Base-by-base conservation (phyloP, 345 rosid species). In the Streptanthus diversifolius region DNA sequence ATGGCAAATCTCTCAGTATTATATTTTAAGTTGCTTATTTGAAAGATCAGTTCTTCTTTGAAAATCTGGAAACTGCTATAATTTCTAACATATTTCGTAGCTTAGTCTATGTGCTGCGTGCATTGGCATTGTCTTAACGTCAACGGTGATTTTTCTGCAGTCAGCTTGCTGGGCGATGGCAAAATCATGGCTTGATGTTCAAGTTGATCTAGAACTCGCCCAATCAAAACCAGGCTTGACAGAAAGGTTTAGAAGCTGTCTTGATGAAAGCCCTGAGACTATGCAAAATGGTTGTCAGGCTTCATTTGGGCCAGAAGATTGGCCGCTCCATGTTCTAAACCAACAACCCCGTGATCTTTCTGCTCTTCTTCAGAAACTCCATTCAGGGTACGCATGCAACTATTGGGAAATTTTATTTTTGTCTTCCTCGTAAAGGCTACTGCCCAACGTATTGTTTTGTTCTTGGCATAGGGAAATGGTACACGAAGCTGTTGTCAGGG, bases 151-250 rank as follows among this genome's bases (percentile, higher is more conserved):
- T 64, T 41, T 70, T 77, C 36, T 82, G 82, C 88, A 95, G 96
- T 82, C 99, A 80, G 99, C 97, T 19, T 95, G 96, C 85, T 95
- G 99, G 99, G 97, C 92, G 6, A 86, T 95, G 89, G 92, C 96
- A 68, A 95, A 87, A 76, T 95, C 97, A 35, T 91, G 99, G 99
- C 97, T 95, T 85, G 97, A 88, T 81, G 83, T 87, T 76, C 99
- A 85, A 81, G 93, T 95, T 81, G 99, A 91, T 83, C 64, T 88
- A 68, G 97, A 91, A 78, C 78, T 95, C 57, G 87, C 95, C 70
- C 82, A 79, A 52, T 81, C 81, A 70, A 84, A 83, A 74, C 92
- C 88, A 60, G 93, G 90, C 53, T 84, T 85, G 80, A 68, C 82
- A 74, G 89, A 85, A 58, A 86, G 77, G 74, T 81, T 89, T 59